Evolutionary conservation across 495 filamentous ascomycete genomes (phyloP), one percentile per base, ranked within the genome.

Genomic region (Lophium mytilinum): DNA sequence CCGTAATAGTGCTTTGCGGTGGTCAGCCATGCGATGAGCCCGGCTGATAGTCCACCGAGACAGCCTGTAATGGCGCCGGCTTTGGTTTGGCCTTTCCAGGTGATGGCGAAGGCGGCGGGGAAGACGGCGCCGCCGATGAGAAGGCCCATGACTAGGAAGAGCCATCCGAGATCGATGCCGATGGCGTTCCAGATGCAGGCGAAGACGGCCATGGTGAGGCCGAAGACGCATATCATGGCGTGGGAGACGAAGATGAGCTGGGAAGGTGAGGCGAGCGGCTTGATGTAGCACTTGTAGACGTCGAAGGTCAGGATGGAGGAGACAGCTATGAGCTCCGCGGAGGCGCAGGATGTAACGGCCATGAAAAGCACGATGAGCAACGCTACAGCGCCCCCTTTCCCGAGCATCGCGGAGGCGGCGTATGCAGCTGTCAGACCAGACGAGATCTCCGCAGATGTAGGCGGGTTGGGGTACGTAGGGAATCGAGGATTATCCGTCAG

Each of bases 181-280:
- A 62, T 55, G 11, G 54, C 62, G 48, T 65, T 66, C 62, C 69
- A 72, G 37, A 68, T 69, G 35, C 68, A 64, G 37, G 67, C 68
- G 55, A 62, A 68, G 34, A 64, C 61, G 10, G 76, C 74, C 24
- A 80, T 70, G 19, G 79, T 67, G 6, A 81, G 19, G 9, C 63
- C 63, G 47, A 66, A 68, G 6, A 68, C 52, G 40, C 63, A 63
- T 37, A 66, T 68, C 58, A 62, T 63, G 37, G 63, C 40, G 40
- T 68, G 66, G 3, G 46, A 54, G 50, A 68, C 53, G 35, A 63
- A 56, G 37, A 68, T 68, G 18, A 68, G 59, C 35, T 61, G 54
- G 4, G 55, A 45, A 2, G 59, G 56, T 14, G 59, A 46, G 4
- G 66, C 66, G 11, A 39, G 50, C 6, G 62, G 62, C 24, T 68